Percentiles rank a stretch among this genome's conserved stretches.
These are phyloP conservation scores for Penicillium cataractarum DNA, from an alignment of 495 filamentous ascomycete species.

Conservation along the genomic window DNA sequence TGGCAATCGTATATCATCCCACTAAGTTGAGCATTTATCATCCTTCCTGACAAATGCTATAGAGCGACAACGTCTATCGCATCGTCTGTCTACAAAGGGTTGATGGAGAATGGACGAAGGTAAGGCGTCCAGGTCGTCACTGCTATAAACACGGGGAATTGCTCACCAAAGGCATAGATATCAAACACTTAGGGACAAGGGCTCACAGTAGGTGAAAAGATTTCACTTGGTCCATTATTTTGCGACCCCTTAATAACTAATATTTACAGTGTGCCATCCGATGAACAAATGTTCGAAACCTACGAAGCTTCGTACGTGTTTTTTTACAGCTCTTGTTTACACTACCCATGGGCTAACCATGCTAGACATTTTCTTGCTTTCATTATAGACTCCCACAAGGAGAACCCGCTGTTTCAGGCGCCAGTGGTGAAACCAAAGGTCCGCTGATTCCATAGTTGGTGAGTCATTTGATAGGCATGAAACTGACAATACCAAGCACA, in stretches of 20 bases:
- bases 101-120: background rate
- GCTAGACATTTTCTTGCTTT: conserved; percentile 19
- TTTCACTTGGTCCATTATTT: background rate
- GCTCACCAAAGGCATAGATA: background rate
- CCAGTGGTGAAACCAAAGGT: conserved; percentile 14
- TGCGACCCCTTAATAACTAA: background rate
- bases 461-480: no score
- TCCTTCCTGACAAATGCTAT: background rate
- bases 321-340: background rate
- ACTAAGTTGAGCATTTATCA: background rate
- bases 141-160: background rate
- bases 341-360: background rate
- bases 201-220: background rate
- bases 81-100: background rate
- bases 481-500: conserved; percentile 8
- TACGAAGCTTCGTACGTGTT: conserved; percentile 16
- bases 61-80: background rate
- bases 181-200: background rate
- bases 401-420: conserved; percentile 20
- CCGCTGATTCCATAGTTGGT: no score
- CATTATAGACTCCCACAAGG: conserved; percentile 17
- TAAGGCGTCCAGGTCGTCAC: background rate
- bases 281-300: conserved; percentile 31
- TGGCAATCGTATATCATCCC: background rate
- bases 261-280: conserved; percentile 14